Base-by-base conservation (phyloP, 176 grass and related monocot species). In the Tillandsia fasciculata region DNA sequence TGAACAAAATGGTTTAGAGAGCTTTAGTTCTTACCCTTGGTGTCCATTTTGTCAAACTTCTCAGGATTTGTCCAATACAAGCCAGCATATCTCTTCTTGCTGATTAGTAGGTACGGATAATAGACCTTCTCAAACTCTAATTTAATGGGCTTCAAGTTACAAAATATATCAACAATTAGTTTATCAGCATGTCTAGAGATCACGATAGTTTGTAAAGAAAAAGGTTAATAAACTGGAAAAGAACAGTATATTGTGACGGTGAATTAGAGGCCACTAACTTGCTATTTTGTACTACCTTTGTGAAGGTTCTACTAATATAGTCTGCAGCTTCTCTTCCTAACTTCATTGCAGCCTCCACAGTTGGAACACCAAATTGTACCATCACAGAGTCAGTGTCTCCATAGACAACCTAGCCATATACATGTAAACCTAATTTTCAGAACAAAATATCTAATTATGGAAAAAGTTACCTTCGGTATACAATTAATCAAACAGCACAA, bases 11-110 rank as follows among this genome's bases (percentile, higher is more conserved):
- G 66, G 33, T 20, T 24, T 24, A 76, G 15, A 64, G n/a, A 49
- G 12, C 23, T 48, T 52, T 52, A 26, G 10, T 74, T 53, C 65
- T 80, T 83, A 97, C 93, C 93, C 87, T 97, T 97, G 18, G 93
- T 87, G 68, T 97, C 93, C 93, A 97, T 97, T 86, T 97, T 97
- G 77, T 97, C 93, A 87, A 92, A 92, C 73, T 89, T 92, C 57
- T 87, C 89, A 76, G 93, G 79, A 81, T 97, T 97, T 66, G 93
- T 81, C 93, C 93, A 97, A 73, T 92, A 97, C 74, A 97, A 92
- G 63, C 93, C 93, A 70, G 93, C 93, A 83, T 97, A 97, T 92
- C 93, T 92, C 89, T 97, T 92, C 86, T 97, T 97, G 86, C 93
- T 97, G 75, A 97, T 97, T 77, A 97, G 72, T 68, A 97, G 74